Conservation (phyloP, 768 basidiomycete species). For the Termitomyces sp. region DNA sequence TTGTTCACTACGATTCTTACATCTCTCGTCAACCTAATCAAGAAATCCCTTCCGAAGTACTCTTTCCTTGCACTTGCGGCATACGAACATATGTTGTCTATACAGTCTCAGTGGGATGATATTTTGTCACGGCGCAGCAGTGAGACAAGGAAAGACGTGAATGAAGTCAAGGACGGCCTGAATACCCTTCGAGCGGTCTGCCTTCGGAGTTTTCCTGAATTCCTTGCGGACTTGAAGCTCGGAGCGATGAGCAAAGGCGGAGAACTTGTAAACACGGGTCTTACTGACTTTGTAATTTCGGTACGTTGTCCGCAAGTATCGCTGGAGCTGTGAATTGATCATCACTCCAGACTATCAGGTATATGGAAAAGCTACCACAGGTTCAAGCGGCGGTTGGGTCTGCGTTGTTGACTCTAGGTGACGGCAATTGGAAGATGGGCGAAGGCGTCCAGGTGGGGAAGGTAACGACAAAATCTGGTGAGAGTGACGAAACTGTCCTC, state of each 20-base stretch:
- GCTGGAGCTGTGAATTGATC: not conserved
- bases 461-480: conserved; percentile 32
- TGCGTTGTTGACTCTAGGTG: conserved; percentile 65
- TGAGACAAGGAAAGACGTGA: conserved; percentile 38
- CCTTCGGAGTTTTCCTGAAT: conserved; percentile 79
- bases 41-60: conserved; percentile 72
- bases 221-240: conserved; percentile 71
- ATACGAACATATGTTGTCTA: conserved; percentile 50
- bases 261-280: conserved; percentile 51
- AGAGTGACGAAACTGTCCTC: conserved; percentile 52
- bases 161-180: conserved; percentile 69
- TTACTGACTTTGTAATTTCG: conserved; percentile 54
- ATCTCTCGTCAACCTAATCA: conserved; percentile 59
- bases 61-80: conserved; percentile 75
- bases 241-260: conserved; percentile 49
- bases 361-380: conserved; percentile 64
- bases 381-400: conserved; percentile 64
- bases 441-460: conserved; percentile 67
- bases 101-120: conserved; percentile 64
- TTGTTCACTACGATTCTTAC: conserved; percentile 63
- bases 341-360: conserved; percentile 52
- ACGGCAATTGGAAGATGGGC: conserved; percentile 92
- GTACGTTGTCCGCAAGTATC: conserved; percentile 26
- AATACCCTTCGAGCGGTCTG: conserved; percentile 62
- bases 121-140: conserved; percentile 48